Base-by-base conservation (phyloP, 805 yeast species). In the Metschnikowia kunwiensis region DNA sequence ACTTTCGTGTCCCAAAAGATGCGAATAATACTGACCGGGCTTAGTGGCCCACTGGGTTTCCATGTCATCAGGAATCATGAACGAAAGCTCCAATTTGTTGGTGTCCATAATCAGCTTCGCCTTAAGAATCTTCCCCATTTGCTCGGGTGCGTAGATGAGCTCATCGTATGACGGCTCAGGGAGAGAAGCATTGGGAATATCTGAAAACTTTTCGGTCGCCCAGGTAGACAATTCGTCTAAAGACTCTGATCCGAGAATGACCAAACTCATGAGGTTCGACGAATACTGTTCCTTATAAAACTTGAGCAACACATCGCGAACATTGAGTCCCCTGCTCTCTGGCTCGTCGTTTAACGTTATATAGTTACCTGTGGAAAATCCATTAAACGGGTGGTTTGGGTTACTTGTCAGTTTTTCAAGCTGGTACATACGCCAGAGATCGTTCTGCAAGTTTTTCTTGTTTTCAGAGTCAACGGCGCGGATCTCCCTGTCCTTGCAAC, bases 391-490 rank as follows among this genome's bases (percentile, higher is more conserved):
- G 61, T 93, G 97, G 0, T 63, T 53, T 1, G 78, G 76, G 57
- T 83, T 86, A 12, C 93, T 71, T 24, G 81, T 65, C 33, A 81
- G 72, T 61, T 86, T 84, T 37, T 85, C 89, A 34, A 91, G 68
- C 63, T 91, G 97, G 53, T 82, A 81, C 32, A 86, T 63, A 53
- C 97, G 77, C 97, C 97, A 88, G 29, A 64, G 56, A 60, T 91
- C 98, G 55, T 74, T 83, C 60, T 91, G 97, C 34, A 93, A 67
- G 57, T 91, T 91, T 65, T 93, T 91, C 58, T 88, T 91, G 66
- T 91, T 87, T 63, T 91, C 98, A 24, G 95, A 84, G 60, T 91
- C 96, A 7, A 91, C 97, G 1, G 97, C 97, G 45, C 80, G 77
- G 51, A 91, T 84, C 61, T 91, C 98, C 38, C 97, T 74, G 54